Conservation (phyloP, 306 rosid species). For the Prunus persica region Prunus_persica_NCBIv2 NC_034014.1:28199501-28200000, state of each 20-base stretch:
- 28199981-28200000: background rate
- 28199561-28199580: slow-evolving; percentile 95
- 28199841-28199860: background rate
- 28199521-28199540: slow-evolving; percentile 86
- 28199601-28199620: slow-evolving; percentile 92
- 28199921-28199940: background rate
- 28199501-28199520: slow-evolving; percentile 98
- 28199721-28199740: background rate
- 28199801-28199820: background rate
- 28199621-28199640: slow-evolving; percentile 91
- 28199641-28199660: slow-evolving; percentile 93
- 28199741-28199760: background rate
- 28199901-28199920: background rate
- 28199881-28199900: background rate
- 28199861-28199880: background rate
- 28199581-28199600: slow-evolving; percentile 80
- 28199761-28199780: background rate
- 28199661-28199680: slow-evolving; percentile 98
- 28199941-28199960: background rate
- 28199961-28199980: background rate
- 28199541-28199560: slow-evolving; percentile 85
- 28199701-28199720: background rate
- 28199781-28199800: background rate
- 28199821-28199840: background rate
- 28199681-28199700: slow-evolving; percentile 68